Base-by-base conservation (phyloP, 116 monocot genomes). In the Thalassia testudinum region DNA sequence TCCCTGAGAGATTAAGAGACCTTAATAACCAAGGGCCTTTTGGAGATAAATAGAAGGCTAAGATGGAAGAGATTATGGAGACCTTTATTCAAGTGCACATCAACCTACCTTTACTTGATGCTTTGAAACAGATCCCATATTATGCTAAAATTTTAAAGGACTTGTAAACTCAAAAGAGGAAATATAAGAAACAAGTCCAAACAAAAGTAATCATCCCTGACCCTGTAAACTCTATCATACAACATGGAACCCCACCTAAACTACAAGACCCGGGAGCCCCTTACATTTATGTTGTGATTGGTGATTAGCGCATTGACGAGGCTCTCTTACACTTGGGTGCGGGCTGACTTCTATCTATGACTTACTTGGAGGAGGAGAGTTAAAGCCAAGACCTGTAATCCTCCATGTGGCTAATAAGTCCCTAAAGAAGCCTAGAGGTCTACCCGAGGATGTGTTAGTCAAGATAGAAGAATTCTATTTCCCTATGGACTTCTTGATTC, bases 81-180 rank as follows among this genome's bases (percentile, higher is more conserved):
- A 40, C 14, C 7, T 8, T 8, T 8, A 40, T 40, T 40, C 40
- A 7, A n/a, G n/a, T 40, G n/a, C n/a, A n/a, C n/a, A n/a, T n/a
- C n/a, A n/a, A n/a, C n/a, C n/a, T n/a, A n/a, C n/a, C n/a, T n/a
- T 40, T 40, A 40, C 40, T 40, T 40, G 40, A 40, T 40, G 40
- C 40, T 8, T 8, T 40, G 11, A 40, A 40, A 14, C 7, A 40
- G 14, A 40, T 40, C 7, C 40, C 40, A 40, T 14, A 7, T 40
- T 40, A 40, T 40, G 40, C 40, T 14, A 40, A 40, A 14, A 7
- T 40, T 14, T 40, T 40, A 14, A 40, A 40, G 14, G 40, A 40
- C 14, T 40, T 40, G 40, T 40, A 40, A 7, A 40, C n/a, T n/a
- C 40, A 40, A 14, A 14, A n/a, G n/a, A n/a, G n/a, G n/a, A n/a